These are phyloP conservation scores for Rhamnella rubrinervis DNA, from an alignment of 331 rosid species.

Conservation along the genomic window DNA sequence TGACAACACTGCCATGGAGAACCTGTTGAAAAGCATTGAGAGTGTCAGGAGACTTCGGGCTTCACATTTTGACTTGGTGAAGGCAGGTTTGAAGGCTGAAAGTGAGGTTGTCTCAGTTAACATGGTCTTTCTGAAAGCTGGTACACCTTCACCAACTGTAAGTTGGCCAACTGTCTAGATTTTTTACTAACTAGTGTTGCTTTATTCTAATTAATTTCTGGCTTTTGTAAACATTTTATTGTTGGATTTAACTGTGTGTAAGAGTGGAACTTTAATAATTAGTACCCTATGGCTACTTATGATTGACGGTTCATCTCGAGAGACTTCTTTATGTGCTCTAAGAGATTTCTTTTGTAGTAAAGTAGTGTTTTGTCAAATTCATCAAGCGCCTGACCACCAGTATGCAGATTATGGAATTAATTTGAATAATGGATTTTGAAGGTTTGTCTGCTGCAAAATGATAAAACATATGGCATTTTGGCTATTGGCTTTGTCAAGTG, in stretches of 20 bases:
- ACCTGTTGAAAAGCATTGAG: constrained; percentile 84
- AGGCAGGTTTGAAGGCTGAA: constrained; percentile 77
- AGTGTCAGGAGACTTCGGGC: constrained; percentile 72
- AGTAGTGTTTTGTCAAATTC: background rate
- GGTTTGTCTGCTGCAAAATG: background rate
- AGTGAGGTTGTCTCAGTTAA: constrained; percentile 84
- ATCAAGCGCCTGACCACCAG: background rate
- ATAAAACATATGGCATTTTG: too few relatives aligned
- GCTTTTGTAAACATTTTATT: too few relatives aligned
- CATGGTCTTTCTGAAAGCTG: constrained; percentile 81
- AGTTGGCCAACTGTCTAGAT: constrained; percentile 27
- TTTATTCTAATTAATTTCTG: too few relatives aligned
- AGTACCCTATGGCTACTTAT: too few relatives aligned
- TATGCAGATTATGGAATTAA: background rate
- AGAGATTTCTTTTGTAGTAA: background rate
- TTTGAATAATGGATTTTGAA: background rate
- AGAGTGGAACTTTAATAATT: too few relatives aligned
- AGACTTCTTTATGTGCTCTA: too few relatives aligned
- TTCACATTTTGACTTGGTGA: constrained; percentile 77
- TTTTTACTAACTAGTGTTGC: background rate
- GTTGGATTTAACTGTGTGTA: too few relatives aligned
- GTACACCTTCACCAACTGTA: constrained; percentile 85
- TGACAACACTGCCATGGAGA: constrained; percentile 91
- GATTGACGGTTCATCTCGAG: too few relatives aligned
- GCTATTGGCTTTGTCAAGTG: too few relatives aligned